Percentiles rank a stretch among this genome's conserved stretches.
These are phyloP conservation scores for Barnettozyma siamensis DNA, from an alignment of 805 yeast species.

Conservation along the genomic window DNA sequence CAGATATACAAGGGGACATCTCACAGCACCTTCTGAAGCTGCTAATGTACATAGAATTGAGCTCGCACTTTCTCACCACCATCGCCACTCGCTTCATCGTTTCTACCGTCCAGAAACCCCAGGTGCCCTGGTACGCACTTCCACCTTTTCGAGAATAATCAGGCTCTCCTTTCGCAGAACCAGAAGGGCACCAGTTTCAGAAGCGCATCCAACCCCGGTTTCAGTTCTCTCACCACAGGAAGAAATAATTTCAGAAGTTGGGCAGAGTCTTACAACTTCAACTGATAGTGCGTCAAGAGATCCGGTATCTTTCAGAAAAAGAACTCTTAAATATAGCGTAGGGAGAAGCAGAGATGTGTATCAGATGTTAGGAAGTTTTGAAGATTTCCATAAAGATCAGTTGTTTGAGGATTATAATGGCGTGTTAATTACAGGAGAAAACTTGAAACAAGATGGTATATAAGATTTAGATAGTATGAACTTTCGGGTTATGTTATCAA, in stretches of 20 bases:
- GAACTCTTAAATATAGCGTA: conserved; percentile 2
- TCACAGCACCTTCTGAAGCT: no score
- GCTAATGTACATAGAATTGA: no score
- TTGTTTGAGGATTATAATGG: not conserved
- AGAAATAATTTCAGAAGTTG: not conserved
- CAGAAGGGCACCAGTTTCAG: not conserved
- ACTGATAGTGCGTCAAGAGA: conserved; percentile 5
- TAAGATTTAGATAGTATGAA: no score
- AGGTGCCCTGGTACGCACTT: not conserved
- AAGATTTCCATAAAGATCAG: conserved; percentile 8
- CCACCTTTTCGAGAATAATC: conserved; percentile 4
- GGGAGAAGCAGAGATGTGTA: conserved; percentile 12
- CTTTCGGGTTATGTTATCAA: no score
- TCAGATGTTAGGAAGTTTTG: conserved; percentile 14
- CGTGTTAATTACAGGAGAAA: not conserved
- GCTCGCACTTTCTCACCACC: no score
- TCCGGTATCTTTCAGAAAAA: conserved; percentile 7
- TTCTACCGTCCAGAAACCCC: not conserved
- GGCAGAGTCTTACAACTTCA: not conserved
- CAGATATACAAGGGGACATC: no score
- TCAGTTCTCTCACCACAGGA: not conserved
- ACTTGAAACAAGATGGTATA: not conserved
- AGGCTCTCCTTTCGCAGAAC: conserved; percentile 5
- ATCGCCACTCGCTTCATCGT: not conserved
- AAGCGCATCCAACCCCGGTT: conserved; percentile 2